phyloP scores from a whole-genome alignment of 2,329 filamentous ascomycete species.

The Cladosporium sp. region DNA sequence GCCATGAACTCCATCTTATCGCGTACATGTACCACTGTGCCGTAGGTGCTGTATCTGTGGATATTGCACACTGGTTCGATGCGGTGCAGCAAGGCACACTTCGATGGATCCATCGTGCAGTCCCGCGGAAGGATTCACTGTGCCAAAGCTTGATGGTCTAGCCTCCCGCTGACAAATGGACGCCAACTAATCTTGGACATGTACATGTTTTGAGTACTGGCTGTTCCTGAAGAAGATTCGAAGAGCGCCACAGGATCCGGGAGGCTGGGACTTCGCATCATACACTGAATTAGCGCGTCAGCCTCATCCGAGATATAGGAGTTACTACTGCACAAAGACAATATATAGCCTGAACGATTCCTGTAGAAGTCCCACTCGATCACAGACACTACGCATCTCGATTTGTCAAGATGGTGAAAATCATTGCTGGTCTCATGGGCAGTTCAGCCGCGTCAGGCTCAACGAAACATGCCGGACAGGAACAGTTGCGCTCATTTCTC shows the following conservation, averaged over 20 bases:
- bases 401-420: conserved; percentile 30
- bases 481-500: conserved; percentile 36
- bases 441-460: conserved; percentile 31
- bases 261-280: background rate
- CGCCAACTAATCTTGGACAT: background rate
- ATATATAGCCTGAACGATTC: background rate
- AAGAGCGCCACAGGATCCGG: background rate
- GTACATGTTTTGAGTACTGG: background rate
- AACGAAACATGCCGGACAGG: conserved; percentile 24
- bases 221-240: background rate
- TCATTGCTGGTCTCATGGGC: conserved; percentile 37
- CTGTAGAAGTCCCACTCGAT: background rate
- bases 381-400: background rate
- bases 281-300: background rate
- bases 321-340: background rate
- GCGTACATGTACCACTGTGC: too few species aligned
- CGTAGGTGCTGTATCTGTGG: too few species aligned
- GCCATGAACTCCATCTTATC: too few species aligned
- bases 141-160: background rate
- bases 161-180: background rate
- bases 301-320: background rate
- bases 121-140: background rate
- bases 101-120: background rate
- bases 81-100: background rate
- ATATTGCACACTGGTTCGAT: background rate